A percentile compares a stretch with the other conserved stretches of the same genome.
These are phyloP conservation scores for Paracamarosporium sp. DNA, from an alignment of 2,329 filamentous ascomycete genomes.

Conservation along the genomic window DNA sequence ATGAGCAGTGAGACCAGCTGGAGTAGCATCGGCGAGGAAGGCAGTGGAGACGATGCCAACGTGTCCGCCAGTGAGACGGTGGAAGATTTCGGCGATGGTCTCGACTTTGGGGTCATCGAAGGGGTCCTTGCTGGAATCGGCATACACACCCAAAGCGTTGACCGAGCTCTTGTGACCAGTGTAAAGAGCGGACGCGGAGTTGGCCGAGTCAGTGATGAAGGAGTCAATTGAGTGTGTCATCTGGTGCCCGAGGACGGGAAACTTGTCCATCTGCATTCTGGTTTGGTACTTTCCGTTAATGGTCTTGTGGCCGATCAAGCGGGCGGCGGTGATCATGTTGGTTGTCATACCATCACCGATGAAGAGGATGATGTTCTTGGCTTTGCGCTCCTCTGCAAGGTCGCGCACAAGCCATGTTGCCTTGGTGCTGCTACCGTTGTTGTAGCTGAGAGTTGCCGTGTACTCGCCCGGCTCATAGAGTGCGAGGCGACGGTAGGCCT, in stretches of 20 bases:
- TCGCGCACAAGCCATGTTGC: slow-evolving; percentile 81
- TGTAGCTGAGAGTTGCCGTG: slow-evolving; percentile 77
- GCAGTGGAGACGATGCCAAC: slow-evolving; percentile 77
- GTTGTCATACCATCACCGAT: slow-evolving; percentile 76
- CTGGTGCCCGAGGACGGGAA: slow-evolving; percentile 85
- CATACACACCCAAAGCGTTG: slow-evolving; percentile 82
- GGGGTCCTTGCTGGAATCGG: slow-evolving; percentile 73
- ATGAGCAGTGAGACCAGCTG: slow-evolving; percentile 67
- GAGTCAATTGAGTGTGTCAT: slow-evolving; percentile 87
- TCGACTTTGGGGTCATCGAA: slow-evolving; percentile 90
- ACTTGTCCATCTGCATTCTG: slow-evolving; percentile 78
- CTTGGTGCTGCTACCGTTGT: slow-evolving; percentile 72
- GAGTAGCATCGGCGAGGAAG: slow-evolving; percentile 81
- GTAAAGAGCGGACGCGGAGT: slow-evolving; percentile 82
- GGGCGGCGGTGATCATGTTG: slow-evolving; percentile 81
- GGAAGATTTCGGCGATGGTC: slow-evolving; percentile 79
- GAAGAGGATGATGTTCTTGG: slow-evolving; percentile 87
- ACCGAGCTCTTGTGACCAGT: slow-evolving; percentile 84
- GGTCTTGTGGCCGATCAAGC: slow-evolving; percentile 80
- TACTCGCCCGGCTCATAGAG: slow-evolving; percentile 83
- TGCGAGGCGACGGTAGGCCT: slow-evolving; percentile 77
- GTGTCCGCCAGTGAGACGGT: slow-evolving; percentile 69
- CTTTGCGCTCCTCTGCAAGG: slow-evolving; percentile 71
- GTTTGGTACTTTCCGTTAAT: slow-evolving; percentile 86
- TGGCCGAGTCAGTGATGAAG: slow-evolving; percentile 87